Base-by-base conservation (phyloP, 2,329 filamentous ascomycete genomes). In the Ophiocordyceps australis region DNA sequence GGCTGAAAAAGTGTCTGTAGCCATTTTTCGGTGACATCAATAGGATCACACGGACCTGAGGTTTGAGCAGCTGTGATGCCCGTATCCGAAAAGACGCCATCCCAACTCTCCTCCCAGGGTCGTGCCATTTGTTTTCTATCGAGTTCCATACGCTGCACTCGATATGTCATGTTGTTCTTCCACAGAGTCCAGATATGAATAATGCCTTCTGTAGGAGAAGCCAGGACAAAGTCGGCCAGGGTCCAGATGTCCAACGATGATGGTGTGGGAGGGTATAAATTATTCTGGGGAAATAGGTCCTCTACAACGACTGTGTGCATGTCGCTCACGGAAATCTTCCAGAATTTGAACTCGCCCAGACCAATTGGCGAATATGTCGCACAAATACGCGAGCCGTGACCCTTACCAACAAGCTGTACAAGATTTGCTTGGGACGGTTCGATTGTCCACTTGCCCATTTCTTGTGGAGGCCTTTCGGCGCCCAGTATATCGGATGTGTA, bases 281-380 rank as follows among this genome's bases (percentile, higher is more conserved):
- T 40, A 24, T 45, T 40, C 20, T 62, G 56, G 0, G 77, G 65
- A 37, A 79, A 83, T 14, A 81, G 54, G 38, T 91, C 81, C 33
- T 71, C 65, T 10, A 91, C 59, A 7, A 72, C 60, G 13, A 82
- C 46, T 3, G 55, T 59, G 38, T 76, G 61, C 37, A 65, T 65
- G 27, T 74, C 67, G 36, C 73, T 67, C 12, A 77, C 66, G 27
- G 68, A 67, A n/a, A 71, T 51, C 35, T 56, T 62, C 81, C 85
- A 98, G 44, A 98, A 85, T 47, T 93, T 95, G 62, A 98, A 95
- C 43, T 86, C 76, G 19, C 89, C 79, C 21, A 74, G 68, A 17
- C 83, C 78, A 34, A 89, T 71, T 1, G 89, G 86, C 9, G 85
- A 94, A 48, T 83, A 93, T 7, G 82, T 86, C 20, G 81, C 71